These are phyloP conservation scores for Pseudevernia furfuracea DNA, from an alignment of 495 filamentous ascomycete species.

Conservation along the genomic window DNA sequence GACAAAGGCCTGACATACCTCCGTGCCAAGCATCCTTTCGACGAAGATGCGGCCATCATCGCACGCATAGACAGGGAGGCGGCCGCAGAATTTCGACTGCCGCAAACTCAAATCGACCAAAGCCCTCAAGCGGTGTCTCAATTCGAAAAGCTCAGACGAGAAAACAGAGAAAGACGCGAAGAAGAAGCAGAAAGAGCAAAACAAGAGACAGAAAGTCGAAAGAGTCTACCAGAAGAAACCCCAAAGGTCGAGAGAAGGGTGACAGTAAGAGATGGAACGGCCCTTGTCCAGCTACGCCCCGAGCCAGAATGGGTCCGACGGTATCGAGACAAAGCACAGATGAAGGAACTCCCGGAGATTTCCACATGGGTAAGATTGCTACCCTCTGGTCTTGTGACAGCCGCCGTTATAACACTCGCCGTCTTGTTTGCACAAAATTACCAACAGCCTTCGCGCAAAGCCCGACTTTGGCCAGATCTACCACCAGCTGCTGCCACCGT, in stretches of 20 bases:
- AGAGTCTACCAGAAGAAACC: slow-evolving; percentile 36
- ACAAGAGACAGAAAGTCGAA: slow-evolving; percentile 35
- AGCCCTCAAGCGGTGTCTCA: slow-evolving; percentile 40
- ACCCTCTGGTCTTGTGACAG: slow-evolving; percentile 52
- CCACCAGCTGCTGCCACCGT: slow-evolving; percentile 77
- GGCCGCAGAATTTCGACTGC: slow-evolving; percentile 34
- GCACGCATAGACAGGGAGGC: slow-evolving; percentile 55
- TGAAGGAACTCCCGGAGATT: slow-evolving; percentile 38
- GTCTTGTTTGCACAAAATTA: slow-evolving; percentile 54
- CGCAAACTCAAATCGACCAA: slow-evolving; percentile 37
- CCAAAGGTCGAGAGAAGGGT: not conserved
- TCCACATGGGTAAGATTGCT: slow-evolving; percentile 50
- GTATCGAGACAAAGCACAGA: slow-evolving; percentile 34
- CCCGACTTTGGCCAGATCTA: slow-evolving; percentile 62
- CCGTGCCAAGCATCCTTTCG: slow-evolving; percentile 57
- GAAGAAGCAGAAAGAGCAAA: slow-evolving; percentile 35
- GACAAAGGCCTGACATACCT: slow-evolving; percentile 59
- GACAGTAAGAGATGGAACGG: slow-evolving; percentile 5
- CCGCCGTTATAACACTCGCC: slow-evolving; percentile 41
- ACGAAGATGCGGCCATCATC: slow-evolving; percentile 63
- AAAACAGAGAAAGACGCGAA: slow-evolving; percentile 43
- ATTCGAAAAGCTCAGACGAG: slow-evolving; percentile 42
- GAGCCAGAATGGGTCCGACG: slow-evolving; percentile 40
- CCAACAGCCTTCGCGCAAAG: slow-evolving; percentile 47
- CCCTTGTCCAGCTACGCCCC: slow-evolving; percentile 32